Evolutionary conservation across 2,329 filamentous ascomycete genomes (phyloP), one percentile per base, ranked within the genome.

Genomic region (Colletotrichum eremochloae): DNA sequence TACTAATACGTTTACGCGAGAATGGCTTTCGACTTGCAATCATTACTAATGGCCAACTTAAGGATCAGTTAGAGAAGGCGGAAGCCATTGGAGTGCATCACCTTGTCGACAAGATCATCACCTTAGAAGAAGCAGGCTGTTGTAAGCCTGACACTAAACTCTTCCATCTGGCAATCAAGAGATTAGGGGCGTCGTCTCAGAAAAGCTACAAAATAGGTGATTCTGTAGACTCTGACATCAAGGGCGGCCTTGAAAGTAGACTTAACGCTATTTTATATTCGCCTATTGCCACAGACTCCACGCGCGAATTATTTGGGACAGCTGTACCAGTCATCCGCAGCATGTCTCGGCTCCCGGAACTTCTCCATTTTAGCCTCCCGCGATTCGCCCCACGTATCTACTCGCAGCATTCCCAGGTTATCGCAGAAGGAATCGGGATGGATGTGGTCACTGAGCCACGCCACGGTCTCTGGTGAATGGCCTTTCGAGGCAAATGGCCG

Each of bases 41-140:
- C 14, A 18, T 69, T 33, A 52, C 67, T 11, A 69, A 69, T 36
- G 60, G 67, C 4, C 60, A 63, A 50, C 11, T n/a, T 9, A 42
- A 53, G 33, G 67, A 58, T 15, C 67, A 69, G 24, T 8, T 36
- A 7, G 42, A 36, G n/a, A 69, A 69, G 67, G 52, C 67, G 20
- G 33, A 58, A 1, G 42, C 48, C 11, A 64, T 69, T 11, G 33
- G 67, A 11, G 60, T 63, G 6, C 15, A 9, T 31, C 60, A 64
- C 9, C 67, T 64, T 31, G 67, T 58, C 67, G 53, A 64, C 60
- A 31, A 58, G 31, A 46, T 69, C 60, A n/a, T 69, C 42, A 53
- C 52, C 29, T 69, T 53, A 20, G 60, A 69, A 31, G 52, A 69
- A 42, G 67, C 42, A 15, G 60, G 60, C 5, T 63, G 40, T 12